Evolutionary conservation across 108 stramenopile genomes (phyloP).

Genomic region (Stephanodiscus minutulus): DNA sequence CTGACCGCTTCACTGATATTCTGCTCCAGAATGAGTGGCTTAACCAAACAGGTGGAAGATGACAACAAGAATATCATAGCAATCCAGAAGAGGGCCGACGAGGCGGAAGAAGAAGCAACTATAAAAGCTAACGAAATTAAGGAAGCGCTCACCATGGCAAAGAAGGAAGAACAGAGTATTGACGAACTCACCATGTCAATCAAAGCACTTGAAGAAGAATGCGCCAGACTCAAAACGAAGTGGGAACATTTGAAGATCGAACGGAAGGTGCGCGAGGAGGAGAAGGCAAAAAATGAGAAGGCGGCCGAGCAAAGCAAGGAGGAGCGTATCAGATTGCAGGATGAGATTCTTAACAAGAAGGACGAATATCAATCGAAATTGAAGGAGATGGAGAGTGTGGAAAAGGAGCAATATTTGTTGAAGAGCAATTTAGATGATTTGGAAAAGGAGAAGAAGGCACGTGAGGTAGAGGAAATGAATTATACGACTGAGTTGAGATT

Average conservation of each 20-base stretch:
- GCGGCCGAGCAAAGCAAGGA: conserved; percentile 19
- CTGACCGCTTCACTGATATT: background rate
- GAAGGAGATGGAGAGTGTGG: conserved; percentile 13
- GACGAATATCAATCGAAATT: conserved; percentile 21
- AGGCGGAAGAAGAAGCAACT: conserved; percentile 33
- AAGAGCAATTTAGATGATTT: conserved; percentile 36
- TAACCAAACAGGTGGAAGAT: conserved; percentile 17
- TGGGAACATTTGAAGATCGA: conserved; percentile 45
- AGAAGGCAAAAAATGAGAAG: conserved; percentile 19
- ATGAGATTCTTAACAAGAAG: conserved; percentile 24
- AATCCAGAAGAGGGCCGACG: conserved; percentile 20
- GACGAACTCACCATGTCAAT: conserved; percentile 24
- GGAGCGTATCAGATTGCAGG: conserved; percentile 36
- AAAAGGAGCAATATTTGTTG: conserved; percentile 27
- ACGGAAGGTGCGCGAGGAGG: conserved; percentile 22
- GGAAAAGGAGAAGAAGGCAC: conserved; percentile 30
- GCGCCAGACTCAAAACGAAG: conserved; percentile 32
- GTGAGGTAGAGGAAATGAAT: conserved; percentile 26
- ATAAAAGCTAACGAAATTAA: conserved; percentile 32
- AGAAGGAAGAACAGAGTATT: conserved; percentile 30
- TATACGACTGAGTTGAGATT: conserved; percentile 24
- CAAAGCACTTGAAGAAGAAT: conserved; percentile 35
- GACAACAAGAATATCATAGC: conserved; percentile 16
- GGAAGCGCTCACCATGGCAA: conserved; percentile 20
- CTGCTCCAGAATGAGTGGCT: conserved; percentile 1